Conservation (phyloP, 768 basidiomycete species). For the Boletellus sp. region DNA sequence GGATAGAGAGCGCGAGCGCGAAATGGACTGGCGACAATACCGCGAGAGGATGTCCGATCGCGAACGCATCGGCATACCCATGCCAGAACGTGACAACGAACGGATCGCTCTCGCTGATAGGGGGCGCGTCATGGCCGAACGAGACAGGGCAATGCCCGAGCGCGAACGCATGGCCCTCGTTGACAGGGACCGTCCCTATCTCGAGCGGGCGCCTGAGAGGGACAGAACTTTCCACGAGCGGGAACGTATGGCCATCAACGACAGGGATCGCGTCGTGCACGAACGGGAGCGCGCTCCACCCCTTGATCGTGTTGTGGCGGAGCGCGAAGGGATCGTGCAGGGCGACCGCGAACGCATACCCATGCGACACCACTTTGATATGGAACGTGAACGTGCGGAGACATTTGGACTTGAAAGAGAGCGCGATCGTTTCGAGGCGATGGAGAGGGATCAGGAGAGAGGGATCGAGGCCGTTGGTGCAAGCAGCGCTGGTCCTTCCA, state of each 20-base stretch:
- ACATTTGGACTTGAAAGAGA: constrained; percentile 35
- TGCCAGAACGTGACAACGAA: constrained; percentile 23
- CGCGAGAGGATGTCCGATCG: constrained; percentile 26
- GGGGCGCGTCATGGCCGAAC: constrained; percentile 22
- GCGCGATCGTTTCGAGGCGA: constrained; percentile 26
- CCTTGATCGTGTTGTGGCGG: constrained; percentile 15
- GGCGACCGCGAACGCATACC: constrained; percentile 25
- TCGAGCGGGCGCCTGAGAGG: constrained; percentile 21
- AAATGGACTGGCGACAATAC: constrained; percentile 26
- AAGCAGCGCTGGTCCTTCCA: constrained; percentile 7
- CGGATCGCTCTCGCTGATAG: constrained; percentile 16
- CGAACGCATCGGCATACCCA: constrained; percentile 18
- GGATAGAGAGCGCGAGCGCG: constrained; percentile 25
- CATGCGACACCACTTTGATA: constrained; percentile 21
- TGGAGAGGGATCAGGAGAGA: constrained; percentile 31
- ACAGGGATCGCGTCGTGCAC: constrained; percentile 23
- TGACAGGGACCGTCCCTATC: constrained; percentile 21
- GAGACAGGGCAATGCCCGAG: constrained; percentile 21
- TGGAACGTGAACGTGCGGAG: constrained; percentile 28
- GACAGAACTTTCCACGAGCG: constrained; percentile 22
- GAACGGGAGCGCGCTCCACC: constrained; percentile 22
- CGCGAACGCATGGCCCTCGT: constrained; percentile 19
- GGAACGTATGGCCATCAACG: constrained; percentile 21
- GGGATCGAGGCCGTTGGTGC: constrained; percentile 17
- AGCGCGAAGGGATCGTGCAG: constrained; percentile 20